Evolutionary conservation across 2,329 filamentous ascomycete species (phyloP).

Genomic region (Dendryphion nanum): DNA sequence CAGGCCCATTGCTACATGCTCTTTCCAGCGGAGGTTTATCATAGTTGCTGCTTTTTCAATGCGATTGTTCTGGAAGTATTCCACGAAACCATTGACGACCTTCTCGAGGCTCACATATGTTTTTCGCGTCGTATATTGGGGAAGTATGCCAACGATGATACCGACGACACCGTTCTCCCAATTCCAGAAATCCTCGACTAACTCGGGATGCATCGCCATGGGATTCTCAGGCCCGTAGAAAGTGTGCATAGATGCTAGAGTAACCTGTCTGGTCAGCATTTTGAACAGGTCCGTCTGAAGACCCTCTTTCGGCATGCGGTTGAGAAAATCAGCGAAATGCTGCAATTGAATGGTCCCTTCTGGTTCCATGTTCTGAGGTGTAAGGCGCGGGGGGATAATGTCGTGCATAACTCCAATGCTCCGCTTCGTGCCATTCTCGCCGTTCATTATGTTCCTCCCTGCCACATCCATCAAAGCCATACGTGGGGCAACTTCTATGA

Average conservation of each 20-base stretch:
- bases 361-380: slow-evolving; percentile 25
- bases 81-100: slow-evolving; percentile 20
- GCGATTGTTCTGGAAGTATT: slow-evolving; percentile 24
- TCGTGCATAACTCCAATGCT: slow-evolving; percentile 25
- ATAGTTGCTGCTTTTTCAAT: slow-evolving; percentile 20
- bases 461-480: slow-evolving; percentile 37
- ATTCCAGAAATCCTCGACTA: slow-evolving; percentile 45
- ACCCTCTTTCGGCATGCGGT: slow-evolving; percentile 3
- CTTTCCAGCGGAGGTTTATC: slow-evolving; percentile 19
- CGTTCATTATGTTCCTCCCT: slow-evolving; percentile 25
- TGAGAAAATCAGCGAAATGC: slow-evolving; percentile 28
- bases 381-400: slow-evolving; percentile 35
- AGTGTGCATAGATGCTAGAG: slow-evolving; percentile 38
- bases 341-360: slow-evolving; percentile 40
- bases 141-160: slow-evolving; percentile 32
- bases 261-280: slow-evolving; percentile 25
- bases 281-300: slow-evolving; percentile 40
- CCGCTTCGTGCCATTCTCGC: too few species aligned
- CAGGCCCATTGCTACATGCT: slow-evolving; percentile 18
- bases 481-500: slow-evolving; percentile 38
- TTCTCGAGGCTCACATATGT: slow-evolving; percentile 38
- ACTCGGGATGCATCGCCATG: slow-evolving; percentile 31
- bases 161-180: slow-evolving; percentile 37
- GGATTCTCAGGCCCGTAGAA: slow-evolving; percentile 49
- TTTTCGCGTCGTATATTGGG: slow-evolving; percentile 39